Conservation (phyloP, 2,329 filamentous ascomycete species). For the Amphichorda felina region DNA sequence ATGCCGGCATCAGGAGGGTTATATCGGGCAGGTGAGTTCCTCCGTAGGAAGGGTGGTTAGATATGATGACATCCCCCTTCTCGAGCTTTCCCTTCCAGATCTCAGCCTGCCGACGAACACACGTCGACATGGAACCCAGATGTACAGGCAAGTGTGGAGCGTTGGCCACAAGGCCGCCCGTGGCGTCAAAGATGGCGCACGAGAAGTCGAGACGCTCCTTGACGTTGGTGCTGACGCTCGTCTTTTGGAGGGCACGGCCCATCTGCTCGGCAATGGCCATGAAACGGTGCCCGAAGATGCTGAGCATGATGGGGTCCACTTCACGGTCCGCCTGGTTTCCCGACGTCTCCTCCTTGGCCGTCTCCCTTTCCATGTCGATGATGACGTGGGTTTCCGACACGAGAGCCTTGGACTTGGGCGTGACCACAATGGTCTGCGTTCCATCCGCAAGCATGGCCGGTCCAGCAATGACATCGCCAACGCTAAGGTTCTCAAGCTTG, state of each 20-base stretch:
- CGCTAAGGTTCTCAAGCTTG: slow-evolving; percentile 60
- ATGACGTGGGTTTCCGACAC: slow-evolving; percentile 81
- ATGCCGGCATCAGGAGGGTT: slow-evolving; percentile 69
- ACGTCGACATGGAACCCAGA: slow-evolving; percentile 73
- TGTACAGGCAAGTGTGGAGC: slow-evolving; percentile 73
- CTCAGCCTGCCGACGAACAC: slow-evolving; percentile 63
- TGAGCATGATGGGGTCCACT: slow-evolving; percentile 61
- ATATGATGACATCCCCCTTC: slow-evolving; percentile 69
- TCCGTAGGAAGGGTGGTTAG: slow-evolving; percentile 74
- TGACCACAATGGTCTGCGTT: slow-evolving; percentile 85
- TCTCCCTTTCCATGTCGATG: slow-evolving; percentile 62
- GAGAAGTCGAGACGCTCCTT: slow-evolving; percentile 76
- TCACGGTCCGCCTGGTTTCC: slow-evolving; percentile 1
- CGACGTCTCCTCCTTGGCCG: slow-evolving; percentile 16
- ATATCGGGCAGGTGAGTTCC: slow-evolving; percentile 77
- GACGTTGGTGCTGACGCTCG: slow-evolving; percentile 69
- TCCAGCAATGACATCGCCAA: slow-evolving; percentile 63
- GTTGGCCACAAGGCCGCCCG: slow-evolving; percentile 66
- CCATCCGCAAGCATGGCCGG: slow-evolving; percentile 81
- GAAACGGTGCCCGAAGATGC: slow-evolving; percentile 72
- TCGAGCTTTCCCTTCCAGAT: slow-evolving; percentile 71
- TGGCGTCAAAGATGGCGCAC: slow-evolving; percentile 67
- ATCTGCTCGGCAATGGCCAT: slow-evolving; percentile 83
- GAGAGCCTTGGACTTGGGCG: slow-evolving; percentile 63
- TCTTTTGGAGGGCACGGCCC: slow-evolving; percentile 70